phyloP scores from a whole-genome alignment of 2,329 filamentous ascomycete genomes.

The Cladosporium sp. region DNA sequence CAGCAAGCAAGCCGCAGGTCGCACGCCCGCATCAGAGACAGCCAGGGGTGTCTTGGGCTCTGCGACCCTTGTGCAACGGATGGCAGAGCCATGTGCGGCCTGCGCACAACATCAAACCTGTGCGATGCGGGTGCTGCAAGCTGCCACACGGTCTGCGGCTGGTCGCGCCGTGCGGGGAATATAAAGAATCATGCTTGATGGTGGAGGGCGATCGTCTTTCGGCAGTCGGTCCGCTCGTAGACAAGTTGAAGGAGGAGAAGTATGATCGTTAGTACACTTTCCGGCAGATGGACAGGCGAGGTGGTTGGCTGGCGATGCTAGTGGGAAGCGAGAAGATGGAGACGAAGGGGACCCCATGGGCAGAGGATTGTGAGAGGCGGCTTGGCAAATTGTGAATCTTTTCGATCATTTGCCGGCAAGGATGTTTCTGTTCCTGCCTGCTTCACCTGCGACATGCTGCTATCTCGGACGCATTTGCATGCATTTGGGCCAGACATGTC shows the following conservation, averaged over 20 bases:
- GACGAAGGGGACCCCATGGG: constrained; percentile 7
- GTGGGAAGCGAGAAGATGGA: neutral
- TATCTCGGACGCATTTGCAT: neutral
- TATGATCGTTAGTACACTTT: neutral
- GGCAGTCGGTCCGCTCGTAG: neutral
- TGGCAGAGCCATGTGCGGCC: constrained; percentile 9
- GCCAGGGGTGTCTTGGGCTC: constrained; percentile 9
- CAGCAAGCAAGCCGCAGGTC: constrained; percentile 1
- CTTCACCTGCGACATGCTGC: neutral
- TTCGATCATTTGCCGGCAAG: no score
- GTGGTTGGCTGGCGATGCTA: neutral
- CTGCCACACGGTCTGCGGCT: constrained; percentile 1
- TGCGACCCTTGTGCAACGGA: constrained; percentile 9
- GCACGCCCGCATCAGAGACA: constrained; percentile 6
- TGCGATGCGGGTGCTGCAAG: neutral
- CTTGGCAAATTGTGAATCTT: no score
- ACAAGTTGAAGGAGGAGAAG: neutral
- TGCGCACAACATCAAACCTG: neutral
- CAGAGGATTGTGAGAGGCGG: neutral
- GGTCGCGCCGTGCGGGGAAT: constrained; percentile 7
- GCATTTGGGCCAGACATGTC: constrained; percentile 5
- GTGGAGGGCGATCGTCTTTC: neutral
- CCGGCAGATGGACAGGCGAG: neutral
- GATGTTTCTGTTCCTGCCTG: neutral
- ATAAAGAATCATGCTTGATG: neutral